Conservation (phyloP, 441 rosid genomes). For the Oxalis stricta region DNA sequence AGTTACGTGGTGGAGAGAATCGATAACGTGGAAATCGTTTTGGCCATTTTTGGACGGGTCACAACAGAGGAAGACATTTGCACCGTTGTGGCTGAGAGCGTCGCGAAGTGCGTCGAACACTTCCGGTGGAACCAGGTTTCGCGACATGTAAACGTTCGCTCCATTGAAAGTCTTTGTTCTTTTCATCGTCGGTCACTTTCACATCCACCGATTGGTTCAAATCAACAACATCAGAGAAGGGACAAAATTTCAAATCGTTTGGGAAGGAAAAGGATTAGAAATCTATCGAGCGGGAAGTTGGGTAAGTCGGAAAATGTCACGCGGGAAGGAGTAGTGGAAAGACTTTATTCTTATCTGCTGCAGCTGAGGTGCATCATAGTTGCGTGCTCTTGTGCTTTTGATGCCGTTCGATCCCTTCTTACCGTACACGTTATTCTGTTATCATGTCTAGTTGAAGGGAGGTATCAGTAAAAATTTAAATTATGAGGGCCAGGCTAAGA, state of each 20-base stretch:
- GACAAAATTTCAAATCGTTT: not conserved
- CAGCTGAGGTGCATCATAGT: not conserved
- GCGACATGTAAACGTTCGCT: slow-evolving; percentile 67
- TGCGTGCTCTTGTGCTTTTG: not conserved
- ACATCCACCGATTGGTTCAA: not conserved
- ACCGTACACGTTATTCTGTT: too few relatives aligned
- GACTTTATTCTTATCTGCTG: not conserved
- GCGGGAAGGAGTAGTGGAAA: not conserved
- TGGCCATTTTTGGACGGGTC: slow-evolving; percentile 74
- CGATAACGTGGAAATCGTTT: slow-evolving; percentile 70
- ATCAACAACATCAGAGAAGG: not conserved
- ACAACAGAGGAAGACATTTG: slow-evolving; percentile 81
- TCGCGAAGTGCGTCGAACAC: slow-evolving; percentile 78
- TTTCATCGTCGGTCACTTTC: slow-evolving; percentile 24
- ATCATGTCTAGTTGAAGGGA: not conserved
- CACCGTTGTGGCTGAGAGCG: slow-evolving; percentile 73
- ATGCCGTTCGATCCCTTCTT: not conserved
- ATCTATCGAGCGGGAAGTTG: not conserved
- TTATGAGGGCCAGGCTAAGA: too few relatives aligned
- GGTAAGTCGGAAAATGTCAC: not conserved
- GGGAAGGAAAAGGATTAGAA: not conserved
- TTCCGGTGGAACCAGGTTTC: slow-evolving; percentile 85
- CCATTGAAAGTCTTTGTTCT: slow-evolving; percentile 60
- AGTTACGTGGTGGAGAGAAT: slow-evolving; percentile 61
- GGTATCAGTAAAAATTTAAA: too few relatives aligned